phyloP scores from a whole-genome alignment of 2,329 filamentous ascomycete genomes.

The Nemania sp. region DNA sequence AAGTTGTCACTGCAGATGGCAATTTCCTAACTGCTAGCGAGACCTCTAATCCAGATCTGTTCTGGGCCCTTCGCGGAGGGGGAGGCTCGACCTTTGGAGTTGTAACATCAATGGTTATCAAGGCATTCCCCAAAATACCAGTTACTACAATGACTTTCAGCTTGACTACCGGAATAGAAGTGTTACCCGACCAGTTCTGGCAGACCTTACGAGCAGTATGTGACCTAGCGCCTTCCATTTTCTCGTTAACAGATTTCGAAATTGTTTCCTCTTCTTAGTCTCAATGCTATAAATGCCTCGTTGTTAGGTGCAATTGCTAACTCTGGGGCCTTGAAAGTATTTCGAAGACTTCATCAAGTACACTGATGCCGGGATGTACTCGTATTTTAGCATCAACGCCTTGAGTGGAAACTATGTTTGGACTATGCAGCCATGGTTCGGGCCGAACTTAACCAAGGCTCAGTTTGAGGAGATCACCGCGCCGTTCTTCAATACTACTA shows the following conservation, averaged over 20 bases:
- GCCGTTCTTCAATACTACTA: conserved; percentile 50
- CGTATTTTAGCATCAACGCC: conserved; percentile 48
- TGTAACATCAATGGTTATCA: conserved; percentile 57
- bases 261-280: not conserved
- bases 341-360: conserved; percentile 51
- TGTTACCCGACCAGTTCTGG: conserved; percentile 51
- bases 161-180: conserved; percentile 41
- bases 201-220: conserved; percentile 44
- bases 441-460: conserved; percentile 45
- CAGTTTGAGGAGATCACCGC: conserved; percentile 47
- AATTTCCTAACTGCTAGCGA: conserved; percentile 58
- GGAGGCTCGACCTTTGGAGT: conserved; percentile 60
- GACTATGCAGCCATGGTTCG: conserved; percentile 52
- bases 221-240: not conserved
- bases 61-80: conserved; percentile 64
- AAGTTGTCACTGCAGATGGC: conserved; percentile 63
- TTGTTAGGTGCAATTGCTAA: not conserved
- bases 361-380: conserved; percentile 53
- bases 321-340: conserved; percentile 25
- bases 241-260: conserved; percentile 20
- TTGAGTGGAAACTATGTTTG: conserved; percentile 43
- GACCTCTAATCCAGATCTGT: conserved; percentile 60
- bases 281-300: not conserved
- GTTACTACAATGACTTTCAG: conserved; percentile 50
- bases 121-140: conserved; percentile 50